Evolutionary conservation across 2,329 filamentous ascomycete genomes (phyloP).

Genomic region (Aureobasidium vineae): DNA sequence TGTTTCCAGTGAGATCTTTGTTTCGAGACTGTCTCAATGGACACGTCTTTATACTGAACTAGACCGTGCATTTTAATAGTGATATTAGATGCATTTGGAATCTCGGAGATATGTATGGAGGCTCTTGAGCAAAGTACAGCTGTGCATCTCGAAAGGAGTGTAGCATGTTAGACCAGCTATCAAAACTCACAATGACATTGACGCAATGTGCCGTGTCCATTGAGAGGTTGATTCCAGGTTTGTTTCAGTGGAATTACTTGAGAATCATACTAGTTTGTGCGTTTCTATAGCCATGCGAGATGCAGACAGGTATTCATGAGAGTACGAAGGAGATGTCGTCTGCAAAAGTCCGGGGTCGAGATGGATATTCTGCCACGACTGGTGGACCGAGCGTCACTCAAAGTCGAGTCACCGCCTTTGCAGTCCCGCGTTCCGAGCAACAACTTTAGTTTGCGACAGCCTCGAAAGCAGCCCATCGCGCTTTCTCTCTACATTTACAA

Average conservation of each 20-base stretch:
- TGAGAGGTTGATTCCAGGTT: not conserved
- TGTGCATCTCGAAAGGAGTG: not conserved
- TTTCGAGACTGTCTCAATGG: not conserved
- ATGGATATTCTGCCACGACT: slow-evolving; percentile 3
- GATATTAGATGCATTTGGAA: no score
- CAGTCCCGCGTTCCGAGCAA: not conserved
- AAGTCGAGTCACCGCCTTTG: slow-evolving; percentile 19
- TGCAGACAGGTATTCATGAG: no score
- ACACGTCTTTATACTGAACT: not conserved
- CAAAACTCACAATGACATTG: not conserved
- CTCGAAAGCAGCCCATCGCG: not conserved
- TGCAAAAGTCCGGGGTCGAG: not conserved
- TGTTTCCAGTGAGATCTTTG: not conserved
- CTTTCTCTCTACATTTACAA: not conserved
- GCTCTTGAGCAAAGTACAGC: not conserved
- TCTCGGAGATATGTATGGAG: not conserved
- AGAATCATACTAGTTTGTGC: not conserved
- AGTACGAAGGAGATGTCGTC: slow-evolving; percentile 2
- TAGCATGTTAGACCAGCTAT: not conserved
- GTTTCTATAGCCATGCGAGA: not conserved
- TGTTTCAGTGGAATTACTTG: not conserved
- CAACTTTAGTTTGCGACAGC: slow-evolving; percentile 16
- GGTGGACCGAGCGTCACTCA: not conserved
- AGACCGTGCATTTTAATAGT: not conserved
- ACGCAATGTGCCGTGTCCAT: not conserved